Conservation (phyloP, 257 asterid genomes). For the Solanum phureja region DNA sequence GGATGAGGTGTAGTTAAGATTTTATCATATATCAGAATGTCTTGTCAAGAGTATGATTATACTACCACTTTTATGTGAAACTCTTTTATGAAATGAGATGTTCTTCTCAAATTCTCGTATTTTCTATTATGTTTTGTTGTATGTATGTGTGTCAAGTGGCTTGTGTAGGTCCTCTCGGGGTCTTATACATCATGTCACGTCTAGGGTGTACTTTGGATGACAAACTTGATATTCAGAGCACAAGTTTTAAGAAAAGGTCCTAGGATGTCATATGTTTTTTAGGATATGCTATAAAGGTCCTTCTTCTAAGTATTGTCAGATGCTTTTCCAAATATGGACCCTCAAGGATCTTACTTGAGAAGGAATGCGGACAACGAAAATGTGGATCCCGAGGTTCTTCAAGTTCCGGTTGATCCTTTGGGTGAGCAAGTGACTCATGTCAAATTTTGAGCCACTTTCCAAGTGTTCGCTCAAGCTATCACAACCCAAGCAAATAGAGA, state of each 20-base stretch:
- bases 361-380: not conserved
- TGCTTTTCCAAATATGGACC: not conserved
- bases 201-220: not conserved
- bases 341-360: not conserved
- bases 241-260: not conserved
- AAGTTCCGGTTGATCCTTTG: not conserved
- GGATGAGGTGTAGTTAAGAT: too few relatives aligned
- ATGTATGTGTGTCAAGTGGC: not conserved
- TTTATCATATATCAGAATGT: too few relatives aligned
- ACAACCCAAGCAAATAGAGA: too few relatives aligned
- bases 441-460: not conserved
- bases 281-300: not conserved
- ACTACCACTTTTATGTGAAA: not conserved
- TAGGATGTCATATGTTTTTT: too few relatives aligned
- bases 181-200: not conserved
- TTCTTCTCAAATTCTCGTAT: not conserved
- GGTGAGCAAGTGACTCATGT: not conserved
- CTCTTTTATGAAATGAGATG: not conserved
- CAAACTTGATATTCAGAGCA: too few relatives aligned
- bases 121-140: not conserved
- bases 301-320: too few relatives aligned
- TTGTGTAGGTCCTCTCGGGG: not conserved
- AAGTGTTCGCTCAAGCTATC: not conserved
- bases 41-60: not conserved
- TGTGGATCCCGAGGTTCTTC: not conserved